Conservation (phyloP, 306 rosid genomes). For the Rosa lucieae region DNA sequence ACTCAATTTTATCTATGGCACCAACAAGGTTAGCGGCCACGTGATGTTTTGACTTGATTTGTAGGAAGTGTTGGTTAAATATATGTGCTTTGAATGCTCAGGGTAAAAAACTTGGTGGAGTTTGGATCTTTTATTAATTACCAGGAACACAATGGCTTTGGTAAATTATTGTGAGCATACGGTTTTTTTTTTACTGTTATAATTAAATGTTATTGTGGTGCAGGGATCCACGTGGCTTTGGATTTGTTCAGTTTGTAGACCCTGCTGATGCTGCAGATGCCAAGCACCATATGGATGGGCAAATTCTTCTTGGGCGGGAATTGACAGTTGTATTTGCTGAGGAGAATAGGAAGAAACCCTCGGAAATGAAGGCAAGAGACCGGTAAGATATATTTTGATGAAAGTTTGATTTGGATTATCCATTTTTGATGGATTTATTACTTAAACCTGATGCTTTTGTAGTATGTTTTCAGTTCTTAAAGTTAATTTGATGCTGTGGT, state of each 20-base stretch:
- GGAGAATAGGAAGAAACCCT: slow-evolving; percentile 78
- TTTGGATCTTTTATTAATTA: slow-evolving; percentile 24
- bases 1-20: slow-evolving; percentile 59
- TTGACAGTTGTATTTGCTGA: slow-evolving; percentile 76
- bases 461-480: not conserved
- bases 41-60: slow-evolving; percentile 52
- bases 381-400: slow-evolving; percentile 39
- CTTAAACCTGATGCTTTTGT: not conserved
- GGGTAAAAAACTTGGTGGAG: slow-evolving; percentile 18
- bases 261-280: slow-evolving; percentile 84
- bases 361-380: slow-evolving; percentile 80
- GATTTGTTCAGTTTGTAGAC: slow-evolving; percentile 73
- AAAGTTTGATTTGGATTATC: not conserved
- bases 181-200: not conserved
- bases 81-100: slow-evolving; percentile 12
- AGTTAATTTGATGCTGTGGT: not conserved
- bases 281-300: slow-evolving; percentile 76
- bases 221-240: slow-evolving; percentile 82
- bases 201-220: slow-evolving; percentile 20
- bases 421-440: not conserved
- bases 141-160: slow-evolving; percentile 10
- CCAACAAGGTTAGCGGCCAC: slow-evolving; percentile 74
- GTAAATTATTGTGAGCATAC: not conserved
- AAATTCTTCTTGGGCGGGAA: slow-evolving; percentile 70
- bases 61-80: slow-evolving; percentile 30